phyloP scores from a whole-genome alignment of 768 basidiomycete species.

The Pisolithus albus region DNA sequence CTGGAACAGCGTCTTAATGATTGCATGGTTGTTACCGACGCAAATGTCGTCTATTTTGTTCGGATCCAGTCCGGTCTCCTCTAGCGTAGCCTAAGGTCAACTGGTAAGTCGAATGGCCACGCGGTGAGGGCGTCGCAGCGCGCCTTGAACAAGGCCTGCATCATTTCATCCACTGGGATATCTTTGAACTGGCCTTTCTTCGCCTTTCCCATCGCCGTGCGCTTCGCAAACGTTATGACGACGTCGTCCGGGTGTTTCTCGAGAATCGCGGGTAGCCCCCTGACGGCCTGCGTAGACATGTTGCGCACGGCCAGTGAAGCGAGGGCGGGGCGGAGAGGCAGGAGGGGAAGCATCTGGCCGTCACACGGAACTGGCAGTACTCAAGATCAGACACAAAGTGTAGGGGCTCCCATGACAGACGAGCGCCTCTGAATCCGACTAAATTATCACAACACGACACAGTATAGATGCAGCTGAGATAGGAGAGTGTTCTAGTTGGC shows the following conservation, averaged over 20 bases:
- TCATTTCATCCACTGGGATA: constrained; percentile 77
- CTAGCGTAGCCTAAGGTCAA: constrained; percentile 51
- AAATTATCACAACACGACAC: too few species aligned
- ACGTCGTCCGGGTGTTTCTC: constrained; percentile 77
- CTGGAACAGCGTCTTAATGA: not conserved
- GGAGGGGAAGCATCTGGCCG: constrained; percentile 12
- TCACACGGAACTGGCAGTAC: too few species aligned
- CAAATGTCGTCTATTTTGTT: constrained; percentile 75
- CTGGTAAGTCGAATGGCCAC: not conserved
- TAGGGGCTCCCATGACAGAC: too few species aligned
- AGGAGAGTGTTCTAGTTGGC: too few species aligned
- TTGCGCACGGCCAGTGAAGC: constrained; percentile 13
- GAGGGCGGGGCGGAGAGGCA: constrained; percentile 7
- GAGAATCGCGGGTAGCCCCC: constrained; percentile 47
- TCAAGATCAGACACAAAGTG: too few species aligned
- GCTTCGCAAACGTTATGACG: constrained; percentile 83
- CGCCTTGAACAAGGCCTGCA: constrained; percentile 77
- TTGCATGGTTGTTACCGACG: constrained; percentile 47
- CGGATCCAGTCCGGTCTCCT: constrained; percentile 61
- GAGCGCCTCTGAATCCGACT: too few species aligned
- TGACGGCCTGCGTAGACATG: constrained; percentile 29
- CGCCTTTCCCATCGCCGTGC: constrained; percentile 82
- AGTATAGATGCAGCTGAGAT: too few species aligned
- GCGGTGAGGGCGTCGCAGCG: constrained; percentile 4
- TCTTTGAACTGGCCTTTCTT: constrained; percentile 94